Conservation (phyloP, 176 grass and related monocot genomes). For the Aegilops bicornis region DNA sequence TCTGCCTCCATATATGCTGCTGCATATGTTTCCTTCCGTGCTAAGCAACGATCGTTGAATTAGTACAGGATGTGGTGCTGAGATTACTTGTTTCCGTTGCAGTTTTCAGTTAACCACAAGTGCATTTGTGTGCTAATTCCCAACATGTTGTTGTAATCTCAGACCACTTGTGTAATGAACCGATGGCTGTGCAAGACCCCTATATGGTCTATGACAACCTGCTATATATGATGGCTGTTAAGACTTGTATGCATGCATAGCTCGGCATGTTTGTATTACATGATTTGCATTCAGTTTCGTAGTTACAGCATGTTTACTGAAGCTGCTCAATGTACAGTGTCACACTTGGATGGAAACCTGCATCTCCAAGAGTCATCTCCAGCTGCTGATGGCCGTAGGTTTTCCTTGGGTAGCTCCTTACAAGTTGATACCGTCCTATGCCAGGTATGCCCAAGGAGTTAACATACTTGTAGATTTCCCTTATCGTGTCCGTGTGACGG, state of each 20-base stretch:
- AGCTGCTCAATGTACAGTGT: conserved; percentile 66
- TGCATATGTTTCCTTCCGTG: no score
- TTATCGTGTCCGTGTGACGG: conserved; percentile 47
- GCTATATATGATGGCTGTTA: not conserved
- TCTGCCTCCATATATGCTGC: no score
- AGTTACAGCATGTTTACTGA: conserved; percentile 30
- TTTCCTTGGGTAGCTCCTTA: conserved; percentile 59
- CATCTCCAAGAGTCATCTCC: conserved; percentile 54
- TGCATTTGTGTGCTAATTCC: no score
- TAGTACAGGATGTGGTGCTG: no score
- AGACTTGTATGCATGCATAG: not conserved
- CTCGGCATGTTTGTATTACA: not conserved
- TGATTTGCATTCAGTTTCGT: not conserved
- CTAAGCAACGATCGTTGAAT: no score
- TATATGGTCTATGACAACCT: not conserved
- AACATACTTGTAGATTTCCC: conserved; percentile 49
- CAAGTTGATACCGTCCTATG: conserved; percentile 54
- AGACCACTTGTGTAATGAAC: no score
- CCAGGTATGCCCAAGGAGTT: conserved; percentile 48
- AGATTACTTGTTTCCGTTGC: no score
- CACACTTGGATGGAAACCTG: conserved; percentile 65
- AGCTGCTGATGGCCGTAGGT: conserved; percentile 54
- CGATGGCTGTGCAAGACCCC: not conserved
- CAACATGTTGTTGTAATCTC: no score
- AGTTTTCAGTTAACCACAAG: no score